Conservation (phyloP, 23 red algal genomes). For the Gracilaria gracilis region DNA sequence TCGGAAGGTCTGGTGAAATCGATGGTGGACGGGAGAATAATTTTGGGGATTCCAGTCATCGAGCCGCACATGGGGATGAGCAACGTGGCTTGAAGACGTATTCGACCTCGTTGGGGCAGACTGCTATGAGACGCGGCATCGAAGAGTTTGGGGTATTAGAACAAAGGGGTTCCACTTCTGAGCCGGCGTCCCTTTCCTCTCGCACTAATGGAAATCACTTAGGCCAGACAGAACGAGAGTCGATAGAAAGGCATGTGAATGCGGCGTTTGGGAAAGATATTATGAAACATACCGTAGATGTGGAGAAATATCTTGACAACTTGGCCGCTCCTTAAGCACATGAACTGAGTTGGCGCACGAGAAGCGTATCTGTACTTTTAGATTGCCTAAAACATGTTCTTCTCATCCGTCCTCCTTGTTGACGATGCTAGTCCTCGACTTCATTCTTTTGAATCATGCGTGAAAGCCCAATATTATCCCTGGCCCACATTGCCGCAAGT, state of each 20-base stretch:
- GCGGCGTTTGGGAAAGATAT: background rate
- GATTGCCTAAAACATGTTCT: no score
- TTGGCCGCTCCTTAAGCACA: background rate
- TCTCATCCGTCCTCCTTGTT: no score
- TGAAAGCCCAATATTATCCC: no score
- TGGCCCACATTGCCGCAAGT: no score
- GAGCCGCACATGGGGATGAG: background rate
- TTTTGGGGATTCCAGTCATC: background rate
- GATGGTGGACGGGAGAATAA: background rate
- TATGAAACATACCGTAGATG: background rate
- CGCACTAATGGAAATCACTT: background rate
- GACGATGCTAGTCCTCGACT: no score
- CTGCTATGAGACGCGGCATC: background rate
- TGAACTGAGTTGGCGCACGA: no score
- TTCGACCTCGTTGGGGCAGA: background rate
- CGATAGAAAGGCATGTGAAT: background rate
- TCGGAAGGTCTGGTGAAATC: background rate
- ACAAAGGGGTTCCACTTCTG: background rate
- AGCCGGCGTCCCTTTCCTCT: background rate
- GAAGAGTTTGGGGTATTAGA: background rate
- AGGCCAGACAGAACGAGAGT: background rate
- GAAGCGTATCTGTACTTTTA: no score
- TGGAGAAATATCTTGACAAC: background rate
- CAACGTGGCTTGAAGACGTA: background rate
- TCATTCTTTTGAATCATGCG: no score